phyloP scores from a whole-genome alignment of 768 basidiomycete species.

The Trametes sanguinea region DNA sequence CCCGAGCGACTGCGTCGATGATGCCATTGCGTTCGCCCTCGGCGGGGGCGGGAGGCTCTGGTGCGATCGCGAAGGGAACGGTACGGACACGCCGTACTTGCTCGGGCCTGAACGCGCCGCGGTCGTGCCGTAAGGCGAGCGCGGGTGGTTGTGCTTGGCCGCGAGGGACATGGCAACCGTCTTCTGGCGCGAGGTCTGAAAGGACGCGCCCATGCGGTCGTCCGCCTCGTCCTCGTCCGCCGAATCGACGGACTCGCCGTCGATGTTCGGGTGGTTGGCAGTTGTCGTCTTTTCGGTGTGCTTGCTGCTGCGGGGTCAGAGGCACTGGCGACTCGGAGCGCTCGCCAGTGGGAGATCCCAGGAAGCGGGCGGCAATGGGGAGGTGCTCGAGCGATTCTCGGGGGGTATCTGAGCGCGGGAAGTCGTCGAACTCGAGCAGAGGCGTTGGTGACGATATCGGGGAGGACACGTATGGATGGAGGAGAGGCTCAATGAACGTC shows the following conservation, averaged over 20 bases:
- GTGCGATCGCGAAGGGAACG: constrained; percentile 81
- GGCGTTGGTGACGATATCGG: constrained; percentile 59
- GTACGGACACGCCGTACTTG: constrained; percentile 52
- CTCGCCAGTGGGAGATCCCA: constrained; percentile 57
- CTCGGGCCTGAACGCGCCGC: constrained; percentile 44
- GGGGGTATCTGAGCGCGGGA: constrained; percentile 61
- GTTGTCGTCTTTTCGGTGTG: constrained; percentile 43
- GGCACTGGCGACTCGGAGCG: constrained; percentile 47
- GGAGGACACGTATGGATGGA: constrained; percentile 73
- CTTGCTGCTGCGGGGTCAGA: constrained; percentile 18
- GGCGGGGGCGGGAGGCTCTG: constrained; percentile 72
- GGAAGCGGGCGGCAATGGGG: constrained; percentile 91
- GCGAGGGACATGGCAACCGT: constrained; percentile 30
- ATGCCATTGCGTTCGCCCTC: constrained; percentile 50
- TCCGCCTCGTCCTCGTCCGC: constrained; percentile 65
- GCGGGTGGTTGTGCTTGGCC: constrained; percentile 67
- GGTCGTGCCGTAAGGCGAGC: constrained; percentile 71
- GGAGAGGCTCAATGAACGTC: constrained; percentile 85
- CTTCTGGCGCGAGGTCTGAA: constrained; percentile 37
- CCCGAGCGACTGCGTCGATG: constrained; percentile 76
- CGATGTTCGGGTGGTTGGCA: constrained; percentile 62
- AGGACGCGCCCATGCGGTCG: constrained; percentile 52
- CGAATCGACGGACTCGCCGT: constrained; percentile 73
- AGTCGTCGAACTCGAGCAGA: constrained; percentile 64
- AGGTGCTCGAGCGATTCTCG: constrained; percentile 72